Evolutionary conservation across 2,329 filamentous ascomycete genomes (phyloP).

Genomic region (Coniella vitis): DNA sequence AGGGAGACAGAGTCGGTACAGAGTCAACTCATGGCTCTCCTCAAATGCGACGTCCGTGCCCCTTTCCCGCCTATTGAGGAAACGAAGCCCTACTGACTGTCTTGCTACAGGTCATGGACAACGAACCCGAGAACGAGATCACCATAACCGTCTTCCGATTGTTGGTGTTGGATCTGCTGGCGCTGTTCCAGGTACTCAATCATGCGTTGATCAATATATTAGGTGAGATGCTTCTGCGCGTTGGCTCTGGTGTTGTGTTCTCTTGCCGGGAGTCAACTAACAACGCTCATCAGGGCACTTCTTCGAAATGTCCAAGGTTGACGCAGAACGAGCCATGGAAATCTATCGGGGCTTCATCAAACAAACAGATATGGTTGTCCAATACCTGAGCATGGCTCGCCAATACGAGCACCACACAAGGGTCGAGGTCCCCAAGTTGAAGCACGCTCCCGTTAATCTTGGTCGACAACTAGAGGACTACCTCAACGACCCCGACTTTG

Average conservation of each 20-base stretch:
- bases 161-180: conserved; percentile 80
- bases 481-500: conserved; percentile 88
- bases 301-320: conserved; percentile 93
- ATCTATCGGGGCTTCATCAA: conserved; percentile 90
- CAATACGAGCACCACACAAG: conserved; percentile 89
- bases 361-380: conserved; percentile 88
- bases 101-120: conserved; percentile 58
- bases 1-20: conserved; percentile 90
- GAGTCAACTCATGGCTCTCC: conserved; percentile 73
- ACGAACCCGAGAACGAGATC: conserved; percentile 93
- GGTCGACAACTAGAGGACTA: conserved; percentile 90
- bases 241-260: not conserved
- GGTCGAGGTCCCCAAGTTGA: conserved; percentile 91
- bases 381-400: conserved; percentile 79
- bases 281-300: conserved; percentile 65
- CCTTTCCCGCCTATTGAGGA: not conserved
- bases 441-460: conserved; percentile 90
- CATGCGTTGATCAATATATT: conserved; percentile 96
- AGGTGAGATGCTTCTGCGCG: conserved; percentile 51
- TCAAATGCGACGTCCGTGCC: conserved; percentile 77
- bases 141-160: conserved; percentile 89
- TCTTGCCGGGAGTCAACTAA: conserved; percentile 7
- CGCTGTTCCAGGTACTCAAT: conserved; percentile 91
- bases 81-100: conserved; percentile 1
- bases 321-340: conserved; percentile 83